Evolutionary conservation across 164 flowering plant species (phyloP), one percentile per base, ranked within the genome.

Genomic region (Tinospora cordifolia): DNA sequence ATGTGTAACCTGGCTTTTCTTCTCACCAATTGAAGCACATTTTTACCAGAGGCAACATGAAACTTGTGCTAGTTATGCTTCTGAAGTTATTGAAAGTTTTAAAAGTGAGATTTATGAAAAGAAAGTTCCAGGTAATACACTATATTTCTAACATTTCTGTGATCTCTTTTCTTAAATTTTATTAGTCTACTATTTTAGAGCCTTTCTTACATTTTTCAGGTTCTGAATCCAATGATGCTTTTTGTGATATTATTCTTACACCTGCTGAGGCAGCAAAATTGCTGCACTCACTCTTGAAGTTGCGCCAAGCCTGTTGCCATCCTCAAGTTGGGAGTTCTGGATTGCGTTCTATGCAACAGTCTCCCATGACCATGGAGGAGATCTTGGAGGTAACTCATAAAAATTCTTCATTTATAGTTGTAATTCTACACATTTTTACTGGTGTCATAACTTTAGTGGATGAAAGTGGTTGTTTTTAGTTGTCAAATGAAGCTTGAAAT

Each of bases 321-420:
- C 98, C 98, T 80, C 98, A 94, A 87, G 95, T 94, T 13, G 98
- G 98, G 74, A 88, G 96, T 76, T 91, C 89, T 75, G 98, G 98
- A 24, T 71, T 94, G 75, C 93, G 95, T 63, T 83, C 98, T 71
- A 73, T 94, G 86, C 96, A 91, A 63, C 94, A 90, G 67, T 78
- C 92, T 63, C 98, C 98, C 38, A 89, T 94, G 97, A 87, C 95
- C 13, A 94, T 94, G 98, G 92, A 94, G 74, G 97, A 94, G 79
- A 85, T 94, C 73, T 72, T 94, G 68, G 84, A 77, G 84, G 98
- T 93, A 66, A 47, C 79, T 74, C 66, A n/a, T 62, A 15, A 38
- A 15, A 25, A 69, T 27, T 38, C 26, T 67, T 19, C 30, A 9
- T n/a, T n/a, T 11, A 5, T 40, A 54, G 38, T 21, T 41, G 21